Evolutionary conservation across 2,329 filamentous ascomycete genomes (phyloP).

Genomic region (Tolypocladium pustulatum): DNA sequence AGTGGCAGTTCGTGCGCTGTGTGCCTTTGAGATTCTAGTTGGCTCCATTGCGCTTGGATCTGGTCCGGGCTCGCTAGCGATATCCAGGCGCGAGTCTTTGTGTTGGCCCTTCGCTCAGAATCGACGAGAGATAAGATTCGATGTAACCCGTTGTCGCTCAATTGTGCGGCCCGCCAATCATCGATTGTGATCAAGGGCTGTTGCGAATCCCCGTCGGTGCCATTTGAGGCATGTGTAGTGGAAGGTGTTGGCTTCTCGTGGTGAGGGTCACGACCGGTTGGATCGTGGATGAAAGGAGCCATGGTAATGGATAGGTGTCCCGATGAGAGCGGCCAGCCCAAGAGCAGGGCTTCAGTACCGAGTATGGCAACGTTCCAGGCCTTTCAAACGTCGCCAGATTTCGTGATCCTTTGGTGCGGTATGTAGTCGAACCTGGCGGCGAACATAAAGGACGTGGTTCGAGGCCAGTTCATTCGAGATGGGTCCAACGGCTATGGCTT

Average conservation of each 20-base stretch:
- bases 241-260: no score
- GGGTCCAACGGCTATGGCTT: not conserved
- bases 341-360: not conserved
- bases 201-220: not conserved
- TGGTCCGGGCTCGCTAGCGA: slow-evolving; percentile 17
- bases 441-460: no score
- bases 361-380: not conserved
- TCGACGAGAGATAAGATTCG: slow-evolving; percentile 15
- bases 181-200: slow-evolving; percentile 8
- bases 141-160: slow-evolving; percentile 12
- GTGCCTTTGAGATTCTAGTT: not conserved
- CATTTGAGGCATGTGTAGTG: not conserved
- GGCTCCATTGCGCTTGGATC: slow-evolving; percentile 9
- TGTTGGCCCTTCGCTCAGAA: slow-evolving; percentile 8
- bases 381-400: not conserved
- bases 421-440: not conserved
- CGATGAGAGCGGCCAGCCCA: not conserved
- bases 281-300: not conserved
- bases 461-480: not conserved
- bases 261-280: not conserved
- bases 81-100: slow-evolving; percentile 19
- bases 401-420: not conserved
- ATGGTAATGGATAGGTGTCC: not conserved
- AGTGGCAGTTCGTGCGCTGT: slow-evolving; percentile 29
- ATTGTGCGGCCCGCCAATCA: slow-evolving; percentile 16